A percentile compares a stretch with the other conserved stretches of the same genome.
These are phyloP conservation scores for Poa pratensis DNA, from an alignment of 176 grass and related monocot species.

Conservation along the genomic window DNA sequence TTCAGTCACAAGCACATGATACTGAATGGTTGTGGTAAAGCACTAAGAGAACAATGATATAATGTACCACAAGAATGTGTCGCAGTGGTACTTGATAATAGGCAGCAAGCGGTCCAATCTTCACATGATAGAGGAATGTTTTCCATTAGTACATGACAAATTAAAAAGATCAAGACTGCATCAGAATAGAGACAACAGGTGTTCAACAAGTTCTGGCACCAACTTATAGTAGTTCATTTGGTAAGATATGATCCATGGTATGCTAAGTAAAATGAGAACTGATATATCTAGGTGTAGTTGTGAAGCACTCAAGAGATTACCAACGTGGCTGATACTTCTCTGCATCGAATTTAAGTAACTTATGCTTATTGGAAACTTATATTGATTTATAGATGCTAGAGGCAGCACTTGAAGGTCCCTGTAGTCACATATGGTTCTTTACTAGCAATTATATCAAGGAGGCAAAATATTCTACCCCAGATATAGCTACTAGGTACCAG, in stretches of 20 bases:
- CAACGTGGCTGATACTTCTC: neutral
- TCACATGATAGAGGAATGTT: slow-evolving; percentile 33
- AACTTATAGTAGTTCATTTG: slow-evolving; percentile 21
- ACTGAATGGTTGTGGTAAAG: slow-evolving; percentile 9
- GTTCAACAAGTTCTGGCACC: slow-evolving; percentile 1
- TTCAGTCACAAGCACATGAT: slow-evolving; percentile 17
- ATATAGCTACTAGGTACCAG: neutral
- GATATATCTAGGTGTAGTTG: slow-evolving; percentile 9
- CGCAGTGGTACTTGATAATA: slow-evolving; percentile 94
- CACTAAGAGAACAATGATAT: slow-evolving; percentile 43
- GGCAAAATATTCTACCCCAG: neutral
- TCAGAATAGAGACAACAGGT: slow-evolving; percentile 27
- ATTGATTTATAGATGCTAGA: neutral
- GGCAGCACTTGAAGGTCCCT: slow-evolving; percentile 4
- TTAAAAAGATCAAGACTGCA: slow-evolving; percentile 14
- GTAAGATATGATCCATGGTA: slow-evolving; percentile 9
- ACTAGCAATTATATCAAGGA: slow-evolving; percentile 13
- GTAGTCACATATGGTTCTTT: slow-evolving; percentile 5
- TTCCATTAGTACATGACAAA: slow-evolving; percentile 27
- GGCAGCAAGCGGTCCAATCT: slow-evolving; percentile 78
- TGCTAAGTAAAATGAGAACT: neutral
- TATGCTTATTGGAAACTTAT: slow-evolving; percentile 28
- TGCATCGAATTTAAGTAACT: slow-evolving; percentile 6
- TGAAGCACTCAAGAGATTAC: slow-evolving; percentile 14
- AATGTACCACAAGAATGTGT: slow-evolving; percentile 77